Conservation (phyloP, 768 basidiomycete genomes). For the Collybia sordida region DNA sequence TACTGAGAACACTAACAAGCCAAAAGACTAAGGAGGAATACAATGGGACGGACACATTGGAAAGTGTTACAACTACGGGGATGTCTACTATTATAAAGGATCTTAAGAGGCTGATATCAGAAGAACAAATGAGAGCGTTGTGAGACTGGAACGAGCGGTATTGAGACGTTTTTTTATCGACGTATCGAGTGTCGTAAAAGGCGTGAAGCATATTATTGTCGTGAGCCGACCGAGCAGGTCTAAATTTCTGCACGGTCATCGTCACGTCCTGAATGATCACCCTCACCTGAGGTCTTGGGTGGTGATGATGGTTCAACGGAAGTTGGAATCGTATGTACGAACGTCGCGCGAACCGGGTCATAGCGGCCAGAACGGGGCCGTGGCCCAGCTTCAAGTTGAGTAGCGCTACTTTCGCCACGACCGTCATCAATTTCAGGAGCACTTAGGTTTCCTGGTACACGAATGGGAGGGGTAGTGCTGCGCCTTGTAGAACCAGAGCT, state of each 20-base stretch:
- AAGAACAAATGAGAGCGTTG: conserved; percentile 6
- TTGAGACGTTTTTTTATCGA: conserved; percentile 8
- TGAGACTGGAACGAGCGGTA: conserved; percentile 5
- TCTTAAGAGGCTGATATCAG: background rate
- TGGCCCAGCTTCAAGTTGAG: conserved; percentile 15
- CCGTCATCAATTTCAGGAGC: background rate
- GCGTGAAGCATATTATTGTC: conserved; percentile 10
- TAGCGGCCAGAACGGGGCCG: conserved; percentile 43
- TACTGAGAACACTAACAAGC: background rate
- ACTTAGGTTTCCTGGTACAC: conserved; percentile 4
- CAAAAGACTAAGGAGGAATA: background rate
- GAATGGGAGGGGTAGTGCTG: conserved; percentile 24
- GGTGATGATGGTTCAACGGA: conserved; percentile 14
- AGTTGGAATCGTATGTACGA: conserved; percentile 31
- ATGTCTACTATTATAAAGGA: conserved; percentile 1
- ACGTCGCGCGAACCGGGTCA: conserved; percentile 50
- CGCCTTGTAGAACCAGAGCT: conserved; percentile 26
- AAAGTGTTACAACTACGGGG: background rate
- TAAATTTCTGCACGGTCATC: conserved; percentile 14
- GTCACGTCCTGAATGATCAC: conserved; percentile 16
- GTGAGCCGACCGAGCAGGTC: background rate
- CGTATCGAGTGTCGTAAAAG: conserved; percentile 14
- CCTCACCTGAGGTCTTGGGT: conserved; percentile 16
- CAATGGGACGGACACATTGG: background rate
- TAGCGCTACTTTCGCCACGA: background rate